Evolutionary conservation across 2,329 filamentous ascomycete species (phyloP), one percentile per base, ranked within the genome.

Genomic region (Pleoardoris graminearum): DNA sequence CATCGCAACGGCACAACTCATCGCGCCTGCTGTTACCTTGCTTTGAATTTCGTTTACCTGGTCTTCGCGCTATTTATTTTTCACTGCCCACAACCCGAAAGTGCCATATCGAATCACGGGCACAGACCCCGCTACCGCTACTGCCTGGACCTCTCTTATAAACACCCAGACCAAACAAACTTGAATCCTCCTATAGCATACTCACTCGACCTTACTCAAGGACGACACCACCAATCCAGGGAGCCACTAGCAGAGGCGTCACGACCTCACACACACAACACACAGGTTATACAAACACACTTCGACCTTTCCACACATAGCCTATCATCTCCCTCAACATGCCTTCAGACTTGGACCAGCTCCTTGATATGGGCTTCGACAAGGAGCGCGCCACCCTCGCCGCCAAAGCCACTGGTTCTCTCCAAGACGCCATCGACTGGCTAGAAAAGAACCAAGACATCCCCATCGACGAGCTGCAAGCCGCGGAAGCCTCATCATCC

Each of bases 391-490:
- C 91, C 41, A 84, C 92, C 71, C 77, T 97, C 39, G 94, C 94
- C 30, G 80, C 96, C 59, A 90, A 93, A 76, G 90, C 89, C 68
- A 84, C 86, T 11, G 91, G 91, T 57, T 89, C 89, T 52, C 77
- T 97, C 41, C 88, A 94, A 71, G 88, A 87, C 61, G 94, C 94
- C 47, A 83, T 99, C 52, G 90, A 96, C 77, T 99, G 94, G 94
- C 83, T 99, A 1, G 92, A 96, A 71, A 84, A 89, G 64, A 96
- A 95, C 70, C 87, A 95, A 71, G 91, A 96, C 73, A 96, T 89
- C 64, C 81, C 89, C 1, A 71, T 96, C 36, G 91, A 97, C 32
- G 87, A 96, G 52, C 86, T 97, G 56, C 82, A 89, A 57, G 68
- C 69, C 19, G 73, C 75, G 30, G 71, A 75, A 59, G 69, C 67